Base-by-base conservation (phyloP, 2,329 filamentous ascomycete species). In the Pestalotiopsis sp. region DNA sequence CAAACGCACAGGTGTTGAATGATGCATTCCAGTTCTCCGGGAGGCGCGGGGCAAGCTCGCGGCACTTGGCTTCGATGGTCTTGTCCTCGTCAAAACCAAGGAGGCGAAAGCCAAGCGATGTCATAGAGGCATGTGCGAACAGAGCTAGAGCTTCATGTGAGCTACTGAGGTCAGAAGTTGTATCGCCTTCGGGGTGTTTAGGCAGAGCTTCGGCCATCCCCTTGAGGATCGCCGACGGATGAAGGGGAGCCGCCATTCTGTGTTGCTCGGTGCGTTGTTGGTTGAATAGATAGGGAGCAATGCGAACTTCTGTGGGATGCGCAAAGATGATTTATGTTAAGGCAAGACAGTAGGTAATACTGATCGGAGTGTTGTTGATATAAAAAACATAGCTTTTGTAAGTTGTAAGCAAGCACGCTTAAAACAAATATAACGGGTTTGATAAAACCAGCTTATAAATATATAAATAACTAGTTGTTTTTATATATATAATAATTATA, bases 21-120 rank as follows among this genome's bases (percentile, higher is more conserved):
- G 88, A 88, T 13, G 89, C 84, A 80, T 97, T 97, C 96, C 96
- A 98, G 81, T 90, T 87, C 17, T 86, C 69, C 0, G 94, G 93
- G 2, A 98, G 86, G 39, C 90, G 85, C 9, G 88, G 89, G 11
- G 89, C 86, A 60, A 89, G 81, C 61, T 84, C 78, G 67, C 86
- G 83, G 75, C 89, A 89, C 76, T 88, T 83, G 38, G 86, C 78
- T 77, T 91, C 87, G 72, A 93, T 89, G 62, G 85, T 88, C 77
- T 94, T 89, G 66, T 95, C 93, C 80, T 98, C 94, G 62, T 91
- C 88, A n/a, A 97, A 90, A 2, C 95, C 95, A 20, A 94, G 81
- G 3, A 98, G 85, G 66, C 91, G 87, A 79, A 98, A 98, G 71
- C 90, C 93, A 2, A 95, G 89, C 9, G 91, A 90, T 27, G 89